Evolutionary conservation across 2,329 filamentous ascomycete genomes (phyloP).

Genomic region (Beauveria caledonica): DNA sequence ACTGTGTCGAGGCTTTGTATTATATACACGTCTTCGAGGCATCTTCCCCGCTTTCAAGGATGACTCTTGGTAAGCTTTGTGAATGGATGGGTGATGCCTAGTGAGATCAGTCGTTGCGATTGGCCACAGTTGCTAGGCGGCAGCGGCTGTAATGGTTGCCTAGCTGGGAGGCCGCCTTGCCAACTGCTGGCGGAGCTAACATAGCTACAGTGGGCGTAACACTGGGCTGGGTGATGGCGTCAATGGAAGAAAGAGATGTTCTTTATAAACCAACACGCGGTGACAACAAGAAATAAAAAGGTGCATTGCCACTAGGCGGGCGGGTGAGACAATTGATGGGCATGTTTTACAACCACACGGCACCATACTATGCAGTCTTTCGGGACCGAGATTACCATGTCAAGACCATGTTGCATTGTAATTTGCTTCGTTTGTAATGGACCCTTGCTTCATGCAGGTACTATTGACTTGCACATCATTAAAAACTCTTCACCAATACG

Average conservation of each 20-base stretch:
- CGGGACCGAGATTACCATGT: too few relatives aligned
- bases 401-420: too few relatives aligned
- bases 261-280: too few relatives aligned
- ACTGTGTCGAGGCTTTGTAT: background rate
- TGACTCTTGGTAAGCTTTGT: background rate
- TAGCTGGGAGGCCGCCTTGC: constrained; percentile 7
- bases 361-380: background rate
- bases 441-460: background rate
- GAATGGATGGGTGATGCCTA: constrained; percentile 3
- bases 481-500: background rate
- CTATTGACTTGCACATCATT: background rate
- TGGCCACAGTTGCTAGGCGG: background rate
- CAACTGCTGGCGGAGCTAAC: background rate
- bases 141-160: background rate
- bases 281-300: too few relatives aligned
- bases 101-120: background rate
- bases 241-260: too few relatives aligned
- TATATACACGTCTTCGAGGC: background rate
- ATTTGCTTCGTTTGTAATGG: too few relatives aligned
- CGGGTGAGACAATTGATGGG: background rate
- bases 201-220: too few relatives aligned
- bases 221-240: too few relatives aligned
- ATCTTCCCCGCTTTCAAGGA: background rate
- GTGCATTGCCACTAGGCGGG: background rate
- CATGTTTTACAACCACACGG: background rate